phyloP scores from a whole-genome alignment of 805 yeast genomes.

The Saccharomyces eubayanus region DNA sequence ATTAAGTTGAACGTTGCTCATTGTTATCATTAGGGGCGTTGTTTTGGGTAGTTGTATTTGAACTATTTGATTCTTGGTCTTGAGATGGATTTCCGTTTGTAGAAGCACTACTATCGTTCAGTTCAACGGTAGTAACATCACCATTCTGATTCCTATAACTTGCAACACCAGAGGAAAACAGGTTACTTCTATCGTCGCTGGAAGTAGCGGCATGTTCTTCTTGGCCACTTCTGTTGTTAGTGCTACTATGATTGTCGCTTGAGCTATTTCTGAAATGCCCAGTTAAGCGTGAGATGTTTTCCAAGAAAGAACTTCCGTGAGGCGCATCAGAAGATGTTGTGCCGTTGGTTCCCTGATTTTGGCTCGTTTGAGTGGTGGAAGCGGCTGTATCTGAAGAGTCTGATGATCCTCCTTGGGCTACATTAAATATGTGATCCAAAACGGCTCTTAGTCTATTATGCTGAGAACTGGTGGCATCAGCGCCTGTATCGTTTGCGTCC shows the following conservation, averaged over 20 bases:
- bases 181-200: conserved; percentile 1
- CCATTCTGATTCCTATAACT: conserved; percentile 27
- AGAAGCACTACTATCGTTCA: background rate
- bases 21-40: background rate
- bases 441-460: conserved; percentile 21
- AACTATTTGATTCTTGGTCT: background rate
- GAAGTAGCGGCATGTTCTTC: background rate
- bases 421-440: conserved; percentile 17
- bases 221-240: background rate
- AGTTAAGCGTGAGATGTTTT: conserved; percentile 11
- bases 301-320: conserved; percentile 11
- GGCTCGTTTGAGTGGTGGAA: background rate
- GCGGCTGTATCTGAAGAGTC: conserved; percentile 1
- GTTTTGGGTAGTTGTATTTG: background rate
- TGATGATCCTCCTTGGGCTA: conserved; percentile 5
- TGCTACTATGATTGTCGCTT: background rate
- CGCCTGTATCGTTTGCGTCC: background rate
- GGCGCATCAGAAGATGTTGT: background rate
- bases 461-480: conserved; percentile 1
- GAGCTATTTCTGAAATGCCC: conserved; percentile 6
- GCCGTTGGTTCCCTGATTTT: background rate
- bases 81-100: background rate
- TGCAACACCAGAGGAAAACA: conserved; percentile 30
- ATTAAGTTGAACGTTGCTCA: background rate
- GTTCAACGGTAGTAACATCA: conserved; percentile 17